Conservation (phyloP, 1,139 yeast genomes). For the Kluyveromyces marxianus region DNA sequence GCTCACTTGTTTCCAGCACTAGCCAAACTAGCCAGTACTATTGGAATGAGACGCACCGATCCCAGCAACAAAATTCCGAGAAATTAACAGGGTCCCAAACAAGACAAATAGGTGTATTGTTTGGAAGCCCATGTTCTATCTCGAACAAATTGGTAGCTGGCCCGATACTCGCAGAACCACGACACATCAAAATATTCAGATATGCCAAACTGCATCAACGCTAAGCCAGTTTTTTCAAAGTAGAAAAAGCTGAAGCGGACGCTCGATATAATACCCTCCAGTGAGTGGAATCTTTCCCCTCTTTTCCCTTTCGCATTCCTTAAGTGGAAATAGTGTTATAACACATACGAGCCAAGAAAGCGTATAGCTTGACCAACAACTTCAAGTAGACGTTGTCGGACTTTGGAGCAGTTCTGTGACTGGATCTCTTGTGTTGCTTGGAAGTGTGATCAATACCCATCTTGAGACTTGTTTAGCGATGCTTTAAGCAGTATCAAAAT, state of each 20-base stretch:
- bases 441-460: constrained; percentile 99
- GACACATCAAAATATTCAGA: not conserved
- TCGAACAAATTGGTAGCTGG: not conserved
- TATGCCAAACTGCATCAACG: constrained; percentile 1
- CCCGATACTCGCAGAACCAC: constrained; percentile 13
- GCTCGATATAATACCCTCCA: not conserved
- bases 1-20: constrained; percentile 18
- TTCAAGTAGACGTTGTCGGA: constrained; percentile 98
- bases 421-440: constrained; percentile 91
- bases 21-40: not conserved
- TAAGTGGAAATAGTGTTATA: constrained; percentile 3
- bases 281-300: constrained; percentile 12
- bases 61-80: not conserved
- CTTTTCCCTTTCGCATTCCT: constrained; percentile 9
- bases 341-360: constrained; percentile 97
- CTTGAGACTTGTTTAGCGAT: constrained; percentile 14
- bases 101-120: no score
- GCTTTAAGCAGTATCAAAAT: no score
- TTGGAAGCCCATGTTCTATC: no score
- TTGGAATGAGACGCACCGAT: constrained; percentile 12
- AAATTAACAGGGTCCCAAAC: no score
- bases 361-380: constrained; percentile 94
- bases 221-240: not conserved
- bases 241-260: not conserved
- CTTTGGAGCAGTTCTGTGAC: constrained; percentile 99